These are phyloP conservation scores for Pythium sukuiense DNA, from an alignment of 352 stramenopile genomes.

Conservation along the genomic window DNA sequence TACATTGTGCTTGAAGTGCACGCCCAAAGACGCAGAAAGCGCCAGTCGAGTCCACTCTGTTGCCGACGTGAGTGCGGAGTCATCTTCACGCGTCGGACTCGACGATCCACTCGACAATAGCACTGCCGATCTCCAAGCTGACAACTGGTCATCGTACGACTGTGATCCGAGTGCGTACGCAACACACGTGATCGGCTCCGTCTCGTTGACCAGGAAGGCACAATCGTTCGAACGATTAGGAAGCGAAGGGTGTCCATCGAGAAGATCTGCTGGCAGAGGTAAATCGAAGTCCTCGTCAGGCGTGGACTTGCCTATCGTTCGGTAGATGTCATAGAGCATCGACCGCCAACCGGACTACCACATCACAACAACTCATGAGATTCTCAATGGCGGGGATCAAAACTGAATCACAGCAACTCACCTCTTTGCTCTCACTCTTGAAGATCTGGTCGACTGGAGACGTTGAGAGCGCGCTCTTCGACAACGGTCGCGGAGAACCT, in stretches of 20 bases:
- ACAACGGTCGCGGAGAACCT: not conserved
- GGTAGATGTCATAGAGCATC: slow-evolving; percentile 70
- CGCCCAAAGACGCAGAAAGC: slow-evolving; percentile 49
- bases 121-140: slow-evolving; percentile 60
- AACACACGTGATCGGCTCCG: slow-evolving; percentile 93
- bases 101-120: slow-evolving; percentile 24
- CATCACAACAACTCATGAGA: not conserved
- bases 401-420: not conserved
- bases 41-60: slow-evolving; percentile 66
- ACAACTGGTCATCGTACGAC: slow-evolving; percentile 80
- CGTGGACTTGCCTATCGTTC: slow-evolving; percentile 54
- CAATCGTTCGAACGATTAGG: slow-evolving; percentile 85
- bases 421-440: slow-evolving; percentile 30
- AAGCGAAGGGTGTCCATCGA: slow-evolving; percentile 87
- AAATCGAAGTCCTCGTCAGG: slow-evolving; percentile 75
- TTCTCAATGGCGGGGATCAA: not conserved
- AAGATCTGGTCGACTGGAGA: slow-evolving; percentile 4
- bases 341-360: slow-evolving; percentile 47
- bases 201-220: slow-evolving; percentile 93
- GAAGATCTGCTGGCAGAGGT: slow-evolving; percentile 57
- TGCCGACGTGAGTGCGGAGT: slow-evolving; percentile 29
- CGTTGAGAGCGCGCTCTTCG: slow-evolving; percentile 11
- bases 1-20: slow-evolving; percentile 63
- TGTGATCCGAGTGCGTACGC: slow-evolving; percentile 94
- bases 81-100: slow-evolving; percentile 8